phyloP scores from a whole-genome alignment of 352 stramenopile species.

The Globisporangium sylvaticum region DNA sequence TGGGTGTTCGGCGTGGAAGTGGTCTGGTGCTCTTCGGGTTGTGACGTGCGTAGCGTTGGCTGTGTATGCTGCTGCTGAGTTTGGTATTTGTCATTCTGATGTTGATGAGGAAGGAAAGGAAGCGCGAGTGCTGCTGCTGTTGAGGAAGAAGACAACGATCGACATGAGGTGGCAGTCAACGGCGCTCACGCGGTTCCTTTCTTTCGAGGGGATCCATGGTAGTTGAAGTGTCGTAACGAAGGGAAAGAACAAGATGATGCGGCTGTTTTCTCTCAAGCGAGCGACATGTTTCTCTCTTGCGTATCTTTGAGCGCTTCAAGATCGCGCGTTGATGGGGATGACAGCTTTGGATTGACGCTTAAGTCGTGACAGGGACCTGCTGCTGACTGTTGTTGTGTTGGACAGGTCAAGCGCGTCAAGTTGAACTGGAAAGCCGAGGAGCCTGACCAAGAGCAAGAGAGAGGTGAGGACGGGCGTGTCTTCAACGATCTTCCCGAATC shows the following conservation, averaged over 20 bases:
- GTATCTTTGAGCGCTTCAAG: neutral
- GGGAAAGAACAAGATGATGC: conserved; percentile 2
- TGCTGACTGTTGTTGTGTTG: neutral
- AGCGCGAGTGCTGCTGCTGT: neutral
- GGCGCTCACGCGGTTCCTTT: neutral
- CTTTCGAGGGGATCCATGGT: neutral
- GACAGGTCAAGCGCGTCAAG: neutral
- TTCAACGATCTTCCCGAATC: conserved; percentile 2
- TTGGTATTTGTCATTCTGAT: conserved; percentile 5
- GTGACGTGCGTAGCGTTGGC: neutral
- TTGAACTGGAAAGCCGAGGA: neutral
- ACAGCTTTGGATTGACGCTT: neutral
- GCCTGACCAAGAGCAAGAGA: neutral
- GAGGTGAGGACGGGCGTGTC: neutral
- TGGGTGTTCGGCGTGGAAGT: neutral
- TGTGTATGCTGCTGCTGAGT: neutral
- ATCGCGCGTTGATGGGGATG: neutral
- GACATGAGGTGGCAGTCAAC: neutral
- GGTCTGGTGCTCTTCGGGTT: neutral
- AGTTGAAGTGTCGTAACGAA: conserved; percentile 7
- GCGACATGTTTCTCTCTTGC: neutral
- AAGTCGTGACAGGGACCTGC: neutral
- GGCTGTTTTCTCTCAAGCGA: conserved; percentile 6
- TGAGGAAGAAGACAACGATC: neutral
- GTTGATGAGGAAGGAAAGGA: neutral